phyloP scores from a whole-genome alignment of 192 early-diverging fungal genomes.

The Mortierella antarctica region DNA sequence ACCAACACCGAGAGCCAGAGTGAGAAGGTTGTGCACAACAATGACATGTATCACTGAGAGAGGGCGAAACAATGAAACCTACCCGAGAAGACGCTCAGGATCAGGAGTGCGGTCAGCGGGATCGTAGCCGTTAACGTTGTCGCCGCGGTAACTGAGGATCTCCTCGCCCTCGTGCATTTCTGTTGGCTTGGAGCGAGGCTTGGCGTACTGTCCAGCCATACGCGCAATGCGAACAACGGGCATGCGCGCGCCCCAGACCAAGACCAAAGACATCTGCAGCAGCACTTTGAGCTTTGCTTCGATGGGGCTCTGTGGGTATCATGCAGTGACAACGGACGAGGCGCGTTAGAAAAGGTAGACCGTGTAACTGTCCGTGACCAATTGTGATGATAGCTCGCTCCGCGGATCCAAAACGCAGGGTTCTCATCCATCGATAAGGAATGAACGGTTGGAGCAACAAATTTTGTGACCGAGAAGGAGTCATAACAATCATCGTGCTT shows the following conservation, averaged over 20 bases:
- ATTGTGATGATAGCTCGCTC: not conserved
- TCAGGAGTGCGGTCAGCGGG: constrained; percentile 87
- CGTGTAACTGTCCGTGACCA: not conserved
- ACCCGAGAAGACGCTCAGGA: constrained; percentile 89
- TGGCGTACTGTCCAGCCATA: constrained; percentile 99
- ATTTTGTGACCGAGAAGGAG: constrained; percentile 34
- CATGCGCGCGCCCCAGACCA: constrained; percentile 93
- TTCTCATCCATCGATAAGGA: constrained; percentile 1
- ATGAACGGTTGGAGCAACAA: not conserved
- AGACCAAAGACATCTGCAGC: constrained; percentile 96
- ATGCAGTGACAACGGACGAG: not conserved
- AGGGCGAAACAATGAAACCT: constrained; percentile 4
- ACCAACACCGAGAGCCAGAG: not conserved
- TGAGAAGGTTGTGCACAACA: no score
- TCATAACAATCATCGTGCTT: constrained; percentile 5
- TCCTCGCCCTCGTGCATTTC: constrained; percentile 88
- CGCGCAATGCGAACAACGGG: constrained; percentile 96
- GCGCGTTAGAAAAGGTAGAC: not conserved
- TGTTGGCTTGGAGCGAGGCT: constrained; percentile 92
- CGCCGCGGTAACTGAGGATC: constrained; percentile 92
- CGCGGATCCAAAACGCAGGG: no score
- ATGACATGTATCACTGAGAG: not conserved
- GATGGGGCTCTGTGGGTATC: constrained; percentile 74
- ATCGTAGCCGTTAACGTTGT: constrained; percentile 98
- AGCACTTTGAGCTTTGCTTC: constrained; percentile 96